Percentiles rank a stretch among this genome's conserved stretches.
phyloP scores from a whole-genome alignment of 1,284 basidiomycete genomes.

The Taiwanofungus camphoratus region DNA sequence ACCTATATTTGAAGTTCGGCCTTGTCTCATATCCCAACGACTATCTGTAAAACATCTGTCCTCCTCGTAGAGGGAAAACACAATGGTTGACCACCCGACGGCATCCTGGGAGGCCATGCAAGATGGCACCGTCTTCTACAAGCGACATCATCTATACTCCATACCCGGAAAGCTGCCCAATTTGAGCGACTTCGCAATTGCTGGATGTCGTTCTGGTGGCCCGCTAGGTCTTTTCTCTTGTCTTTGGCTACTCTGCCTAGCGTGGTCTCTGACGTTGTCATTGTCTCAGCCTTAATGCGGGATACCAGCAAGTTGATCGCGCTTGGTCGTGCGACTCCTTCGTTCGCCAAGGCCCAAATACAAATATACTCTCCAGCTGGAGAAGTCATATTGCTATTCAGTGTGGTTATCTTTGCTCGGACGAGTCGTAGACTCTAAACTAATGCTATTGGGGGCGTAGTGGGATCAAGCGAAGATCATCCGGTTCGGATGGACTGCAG shows the following conservation, averaged over 20 bases:
- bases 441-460: constrained; percentile 34
- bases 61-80: background rate
- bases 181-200: constrained; percentile 76
- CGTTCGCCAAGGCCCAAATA: constrained; percentile 71
- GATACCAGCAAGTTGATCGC: constrained; percentile 81
- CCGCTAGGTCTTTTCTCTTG: constrained; percentile 62
- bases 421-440: constrained; percentile 9
- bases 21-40: no score
- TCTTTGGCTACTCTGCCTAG: constrained; percentile 4
- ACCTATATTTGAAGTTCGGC: no score
- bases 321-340: constrained; percentile 55
- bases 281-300: constrained; percentile 73
- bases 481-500: constrained; percentile 77
- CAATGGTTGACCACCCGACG: constrained; percentile 64
- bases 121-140: constrained; percentile 73
- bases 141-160: constrained; percentile 79
- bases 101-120: constrained; percentile 77
- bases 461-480: constrained; percentile 84
- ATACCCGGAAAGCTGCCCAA: constrained; percentile 78
- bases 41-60: background rate
- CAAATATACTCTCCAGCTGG: constrained; percentile 74
- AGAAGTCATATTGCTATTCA: constrained; percentile 59
- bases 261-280: background rate
- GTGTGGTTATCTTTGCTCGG: constrained; percentile 48
- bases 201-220: constrained; percentile 83